Evolutionary conservation across 345 rosid species (phyloP).

Genomic region (Syzygium jambos): DNA sequence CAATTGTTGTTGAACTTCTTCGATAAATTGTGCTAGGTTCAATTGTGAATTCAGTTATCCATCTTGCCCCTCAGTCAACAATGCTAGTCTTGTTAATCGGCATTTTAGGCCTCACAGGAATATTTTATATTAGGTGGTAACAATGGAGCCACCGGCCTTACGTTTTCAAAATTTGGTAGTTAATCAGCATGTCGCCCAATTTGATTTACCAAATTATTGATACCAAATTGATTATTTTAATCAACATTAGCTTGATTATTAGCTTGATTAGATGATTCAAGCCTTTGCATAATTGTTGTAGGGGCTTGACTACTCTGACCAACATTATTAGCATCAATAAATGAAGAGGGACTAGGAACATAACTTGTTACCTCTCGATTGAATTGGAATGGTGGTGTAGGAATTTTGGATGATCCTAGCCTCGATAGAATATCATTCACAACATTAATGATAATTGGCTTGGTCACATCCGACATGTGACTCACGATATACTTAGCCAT

Average conservation of each 20-base stretch:
- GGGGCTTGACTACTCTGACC: not conserved
- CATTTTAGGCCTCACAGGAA: not conserved
- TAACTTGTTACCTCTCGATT: not conserved
- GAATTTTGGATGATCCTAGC: not conserved
- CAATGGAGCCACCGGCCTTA: not conserved
- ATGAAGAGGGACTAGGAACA: not conserved
- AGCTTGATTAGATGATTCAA: not conserved
- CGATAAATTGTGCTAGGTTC: not conserved
- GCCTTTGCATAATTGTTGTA: not conserved
- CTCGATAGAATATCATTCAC: not conserved
- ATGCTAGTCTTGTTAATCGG: not conserved
- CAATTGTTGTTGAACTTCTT: not conserved
- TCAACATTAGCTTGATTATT: not conserved
- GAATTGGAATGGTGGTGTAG: not conserved
- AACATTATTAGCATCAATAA: not conserved
- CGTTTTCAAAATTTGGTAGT: not conserved
- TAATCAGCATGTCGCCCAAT: not conserved
- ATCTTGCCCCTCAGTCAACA: not conserved
- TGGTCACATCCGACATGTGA: not conserved
- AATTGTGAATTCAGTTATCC: not conserved
- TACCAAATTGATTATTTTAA: not conserved
- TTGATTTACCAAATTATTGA: not conserved
- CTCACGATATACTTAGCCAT: not conserved
- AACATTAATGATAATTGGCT: not conserved
- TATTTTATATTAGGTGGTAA: not conserved